Conservation (phyloP, 2,329 filamentous ascomycete species). For the Hypoxylon rubiginosum region DNA sequence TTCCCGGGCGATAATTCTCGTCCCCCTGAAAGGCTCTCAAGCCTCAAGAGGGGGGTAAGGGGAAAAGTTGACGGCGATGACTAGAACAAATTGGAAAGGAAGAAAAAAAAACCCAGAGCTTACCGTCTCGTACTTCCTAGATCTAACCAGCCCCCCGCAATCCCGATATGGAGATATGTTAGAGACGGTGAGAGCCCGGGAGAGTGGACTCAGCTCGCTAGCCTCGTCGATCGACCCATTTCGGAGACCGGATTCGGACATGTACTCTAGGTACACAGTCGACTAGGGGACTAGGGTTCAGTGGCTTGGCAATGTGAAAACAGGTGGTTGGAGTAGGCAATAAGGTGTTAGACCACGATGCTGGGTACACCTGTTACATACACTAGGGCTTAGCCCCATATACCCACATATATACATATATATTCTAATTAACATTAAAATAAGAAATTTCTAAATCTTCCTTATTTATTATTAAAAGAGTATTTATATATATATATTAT, state of each 20-base stretch:
- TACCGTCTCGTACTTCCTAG: conserved; percentile 13
- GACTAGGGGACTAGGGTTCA: conserved; percentile 6
- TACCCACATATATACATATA: too few relatives aligned
- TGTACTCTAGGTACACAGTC: background rate
- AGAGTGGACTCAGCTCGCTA: conserved; percentile 13
- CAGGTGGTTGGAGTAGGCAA: conserved; percentile 17
- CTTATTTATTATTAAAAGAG: too few relatives aligned
- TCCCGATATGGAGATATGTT: conserved; percentile 13
- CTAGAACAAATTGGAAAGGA: background rate
- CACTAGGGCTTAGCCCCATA: too few relatives aligned
- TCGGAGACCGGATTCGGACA: background rate
- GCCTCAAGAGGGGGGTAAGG: background rate
- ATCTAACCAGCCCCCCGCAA: conserved; percentile 12
- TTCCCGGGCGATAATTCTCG: conserved; percentile 24
- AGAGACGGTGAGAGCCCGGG: conserved; percentile 30
- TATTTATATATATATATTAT: too few relatives aligned
- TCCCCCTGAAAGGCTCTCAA: background rate
- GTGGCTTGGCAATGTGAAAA: conserved; percentile 1
- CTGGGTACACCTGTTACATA: conserved; percentile 21
- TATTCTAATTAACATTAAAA: too few relatives aligned
- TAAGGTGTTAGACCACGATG: conserved; percentile 15
- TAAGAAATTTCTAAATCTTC: too few relatives aligned
- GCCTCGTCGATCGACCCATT: conserved; percentile 5
- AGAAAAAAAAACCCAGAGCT: background rate
- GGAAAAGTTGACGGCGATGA: background rate